Evolutionary conservation across 345 rosid genomes (phyloP), one percentile per base, ranked within the genome.

Genomic region (Cardiospermum halicacabum): DNA sequence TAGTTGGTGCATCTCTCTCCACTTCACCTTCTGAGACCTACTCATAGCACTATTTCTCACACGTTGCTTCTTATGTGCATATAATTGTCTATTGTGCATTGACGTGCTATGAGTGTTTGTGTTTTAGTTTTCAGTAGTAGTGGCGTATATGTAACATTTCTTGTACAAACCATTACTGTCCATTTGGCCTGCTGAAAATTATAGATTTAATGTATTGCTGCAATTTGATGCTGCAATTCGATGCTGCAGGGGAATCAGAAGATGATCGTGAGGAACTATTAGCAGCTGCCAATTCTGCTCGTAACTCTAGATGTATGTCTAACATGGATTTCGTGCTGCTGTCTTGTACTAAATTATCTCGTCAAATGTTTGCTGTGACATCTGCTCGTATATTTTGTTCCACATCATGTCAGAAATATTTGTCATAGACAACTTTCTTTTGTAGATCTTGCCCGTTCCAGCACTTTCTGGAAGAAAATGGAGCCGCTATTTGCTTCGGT

Each of bases 221-320:
- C 51, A 7, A n/a, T 42, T 68, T 67, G 40, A 56, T 68, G 47
- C 71, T 43, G 30, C 64, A 81, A n/a, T 42, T 68, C 65, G 40
- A 56, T 68, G 47, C 71, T 43, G 30, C 64, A 81, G 89, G 80
- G 32, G 84, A 78, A 64, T 73, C 77, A 24, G 85, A 79, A 62
- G 83, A 80, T 63, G 85, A 84, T 72, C 81, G 64, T 12, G 85
- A 84, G 62, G 89, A 84, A 39, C 78, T 84, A 37, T 62, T 79
- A 42, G 81, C 67, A 18, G 86, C 86, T 67, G 86, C 82, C 25
- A 75, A 72, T 22, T 81, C 50, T 59, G 81, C 86, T 63, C 56
- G 73, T 53, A 74, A 72, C 65, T 73, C 80, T 58, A 84, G 78
- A 68, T 27, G 89, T 84, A 82, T 27, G 43, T 43, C 43, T 49